These are phyloP conservation scores for Myriosclerotinia curreyana DNA, from an alignment of 2,329 filamentous ascomycete species.

Conservation along the genomic window DNA sequence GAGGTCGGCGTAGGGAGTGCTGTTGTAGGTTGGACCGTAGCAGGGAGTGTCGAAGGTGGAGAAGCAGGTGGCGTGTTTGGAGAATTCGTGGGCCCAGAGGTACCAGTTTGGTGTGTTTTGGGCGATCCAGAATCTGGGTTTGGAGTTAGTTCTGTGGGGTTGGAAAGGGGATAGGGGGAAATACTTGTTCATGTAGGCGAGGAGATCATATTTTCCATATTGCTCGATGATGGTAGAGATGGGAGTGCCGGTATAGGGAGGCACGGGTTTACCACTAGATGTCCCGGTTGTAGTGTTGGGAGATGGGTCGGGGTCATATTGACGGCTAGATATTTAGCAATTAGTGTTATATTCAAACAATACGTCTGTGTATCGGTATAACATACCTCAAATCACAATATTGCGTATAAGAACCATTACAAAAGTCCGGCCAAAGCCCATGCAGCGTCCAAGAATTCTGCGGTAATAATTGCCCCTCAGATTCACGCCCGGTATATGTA, in stretches of 20 bases:
- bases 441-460: constrained; percentile 53
- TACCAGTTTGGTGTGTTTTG: constrained; percentile 54
- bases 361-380: background rate
- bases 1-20: background rate
- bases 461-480: constrained; percentile 56
- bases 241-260: constrained; percentile 55
- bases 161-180: background rate
- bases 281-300: constrained; percentile 62
- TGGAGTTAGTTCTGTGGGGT: background rate
- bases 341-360: background rate
- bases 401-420: constrained; percentile 59
- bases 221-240: constrained; percentile 58
- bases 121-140: constrained; percentile 53
- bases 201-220: constrained; percentile 57
- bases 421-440: constrained; percentile 46
- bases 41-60: constrained; percentile 63
- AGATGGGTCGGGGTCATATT: constrained; percentile 60
- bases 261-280: constrained; percentile 50
- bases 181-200: constrained; percentile 62
- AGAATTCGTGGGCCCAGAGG: constrained; percentile 67
- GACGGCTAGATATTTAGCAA: constrained; percentile 43
- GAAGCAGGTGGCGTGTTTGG: constrained; percentile 66
- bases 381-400: constrained; percentile 58
- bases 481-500: constrained; percentile 60
- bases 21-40: constrained; percentile 53